Evolutionary conservation across 495 filamentous ascomycete genomes (phyloP).

Genomic region (Trichoderma orchidacearum): DNA sequence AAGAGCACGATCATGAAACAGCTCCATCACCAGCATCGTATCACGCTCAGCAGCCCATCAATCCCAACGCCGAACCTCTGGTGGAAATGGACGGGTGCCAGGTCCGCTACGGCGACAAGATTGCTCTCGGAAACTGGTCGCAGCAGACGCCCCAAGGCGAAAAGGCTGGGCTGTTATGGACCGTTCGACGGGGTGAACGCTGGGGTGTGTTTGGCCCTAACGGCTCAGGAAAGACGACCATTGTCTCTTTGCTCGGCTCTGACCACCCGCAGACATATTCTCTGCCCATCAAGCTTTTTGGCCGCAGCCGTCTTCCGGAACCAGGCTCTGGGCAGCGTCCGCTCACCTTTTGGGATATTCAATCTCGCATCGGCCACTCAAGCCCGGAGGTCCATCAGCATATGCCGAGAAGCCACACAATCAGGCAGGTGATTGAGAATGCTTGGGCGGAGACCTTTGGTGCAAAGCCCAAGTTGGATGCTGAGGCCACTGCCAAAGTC

Average conservation of each 20-base stretch:
- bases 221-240: conserved; percentile 81
- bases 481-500: conserved; percentile 39
- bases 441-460: conserved; percentile 85
- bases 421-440: conserved; percentile 63
- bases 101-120: conserved; percentile 66
- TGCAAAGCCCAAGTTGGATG: conserved; percentile 46
- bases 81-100: conserved; percentile 76
- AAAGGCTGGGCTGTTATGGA: conserved; percentile 63
- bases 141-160: conserved; percentile 33
- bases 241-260: conserved; percentile 82
- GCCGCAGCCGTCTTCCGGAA: conserved; percentile 63
- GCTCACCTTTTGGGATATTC: conserved; percentile 83
- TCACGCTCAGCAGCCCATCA: neutral
- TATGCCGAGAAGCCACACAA: conserved; percentile 66
- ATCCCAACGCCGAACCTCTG: conserved; percentile 37
- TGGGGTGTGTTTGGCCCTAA: conserved; percentile 92
- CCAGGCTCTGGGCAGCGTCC: conserved; percentile 48
- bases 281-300: conserved; percentile 73
- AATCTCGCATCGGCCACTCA: conserved; percentile 78
- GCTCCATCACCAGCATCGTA: neutral
- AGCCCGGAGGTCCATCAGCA: conserved; percentile 88
- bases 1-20: too few relatives aligned
- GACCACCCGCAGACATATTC: conserved; percentile 94
- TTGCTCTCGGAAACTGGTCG: conserved; percentile 67
- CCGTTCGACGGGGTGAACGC: conserved; percentile 63